Evolutionary conservation across 2,329 filamentous ascomycete species (phyloP), one percentile per base, ranked within the genome.

Genomic region (Botrytis galanthina): DNA sequence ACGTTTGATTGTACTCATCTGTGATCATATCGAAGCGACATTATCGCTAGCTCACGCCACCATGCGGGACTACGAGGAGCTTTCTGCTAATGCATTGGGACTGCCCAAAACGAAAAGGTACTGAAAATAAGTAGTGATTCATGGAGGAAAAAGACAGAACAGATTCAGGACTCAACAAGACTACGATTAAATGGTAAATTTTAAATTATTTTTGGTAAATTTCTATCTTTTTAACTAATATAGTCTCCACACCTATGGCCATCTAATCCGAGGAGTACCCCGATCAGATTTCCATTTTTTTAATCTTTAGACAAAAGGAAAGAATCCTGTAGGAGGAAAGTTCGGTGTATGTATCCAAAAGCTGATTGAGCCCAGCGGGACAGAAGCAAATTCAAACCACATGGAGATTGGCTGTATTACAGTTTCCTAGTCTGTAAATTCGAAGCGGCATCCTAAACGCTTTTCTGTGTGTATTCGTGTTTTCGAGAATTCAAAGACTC

Each of bases 51-150:
- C 7, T 18, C 14, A 57, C 3, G 18, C 18, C n/a, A 29, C n/a
- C 4, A 57, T 7, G 6, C 0, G 18, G n/a, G 10, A 6, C 4
- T n/a, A 14, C 7, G 9, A 51, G 10, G 4, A 12, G 26, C 2
- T n/a, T 6, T 51, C 22, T 54, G 51, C 26, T n/a, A 29, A 6
- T 57, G n/a, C n/a, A 57, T 57, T 57, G 7, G 26, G 26, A n/a
- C 3, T 57, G 6, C 14, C 18, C n/a, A 57, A 6, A 18, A 7
- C 0, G 14, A 9, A 29, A 18, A 39, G 9, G 9, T 2, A 39
- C 16, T 48, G 4, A 26, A 12, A 26, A 5, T 26, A 0, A 2
- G n/a, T n/a, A 29, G 1, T 9, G 29, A 18, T 10, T 1, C 2
- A 18, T 16, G 18, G 14, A 7, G 0, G 29, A 10, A 2, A 14